Evolutionary conservation across 2,329 filamentous ascomycete species (phyloP).

Genomic region (Atkinsonella hypoxylon): DNA sequence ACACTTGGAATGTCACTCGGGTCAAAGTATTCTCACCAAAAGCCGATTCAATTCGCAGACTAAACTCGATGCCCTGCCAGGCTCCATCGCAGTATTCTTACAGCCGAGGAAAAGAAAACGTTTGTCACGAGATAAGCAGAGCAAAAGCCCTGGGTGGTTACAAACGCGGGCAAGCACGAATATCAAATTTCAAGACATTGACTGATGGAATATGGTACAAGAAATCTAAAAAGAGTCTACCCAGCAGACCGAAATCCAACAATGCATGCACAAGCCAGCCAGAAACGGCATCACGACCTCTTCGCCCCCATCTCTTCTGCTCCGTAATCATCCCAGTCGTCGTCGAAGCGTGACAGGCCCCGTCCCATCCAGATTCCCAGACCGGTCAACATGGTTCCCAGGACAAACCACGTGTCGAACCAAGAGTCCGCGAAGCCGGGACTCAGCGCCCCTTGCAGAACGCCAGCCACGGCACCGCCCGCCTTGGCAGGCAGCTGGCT

Average conservation of each 20-base stretch:
- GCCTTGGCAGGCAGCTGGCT: constrained; percentile 70
- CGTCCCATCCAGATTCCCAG: constrained; percentile 63
- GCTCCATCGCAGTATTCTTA: no score
- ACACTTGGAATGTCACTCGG: no score
- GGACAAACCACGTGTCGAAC: constrained; percentile 81
- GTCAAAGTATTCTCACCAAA: no score
- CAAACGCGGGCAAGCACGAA: no score
- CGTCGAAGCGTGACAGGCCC: constrained; percentile 39
- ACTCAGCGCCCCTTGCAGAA: constrained; percentile 61
- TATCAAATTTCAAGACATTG: no score
- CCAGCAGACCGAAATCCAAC: background rate
- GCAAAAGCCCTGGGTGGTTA: no score
- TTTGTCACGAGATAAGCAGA: no score
- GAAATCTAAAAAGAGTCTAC: background rate
- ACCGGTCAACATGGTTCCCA: constrained; percentile 53
- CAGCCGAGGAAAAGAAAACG: no score
- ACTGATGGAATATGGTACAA: no score
- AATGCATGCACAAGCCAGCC: background rate
- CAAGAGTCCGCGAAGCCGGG: constrained; percentile 52
- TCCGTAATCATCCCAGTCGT: constrained; percentile 49
- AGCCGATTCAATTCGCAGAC: no score
- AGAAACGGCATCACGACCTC: constrained; percentile 29
- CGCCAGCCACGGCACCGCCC: constrained; percentile 64
- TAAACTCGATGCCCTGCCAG: no score
- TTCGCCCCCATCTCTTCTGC: constrained; percentile 63